A percentile compares a stretch with the other conserved stretches of the same genome.
phyloP scores from a whole-genome alignment of 768 basidiomycete species.

The Lactarius akahatsu region DNA sequence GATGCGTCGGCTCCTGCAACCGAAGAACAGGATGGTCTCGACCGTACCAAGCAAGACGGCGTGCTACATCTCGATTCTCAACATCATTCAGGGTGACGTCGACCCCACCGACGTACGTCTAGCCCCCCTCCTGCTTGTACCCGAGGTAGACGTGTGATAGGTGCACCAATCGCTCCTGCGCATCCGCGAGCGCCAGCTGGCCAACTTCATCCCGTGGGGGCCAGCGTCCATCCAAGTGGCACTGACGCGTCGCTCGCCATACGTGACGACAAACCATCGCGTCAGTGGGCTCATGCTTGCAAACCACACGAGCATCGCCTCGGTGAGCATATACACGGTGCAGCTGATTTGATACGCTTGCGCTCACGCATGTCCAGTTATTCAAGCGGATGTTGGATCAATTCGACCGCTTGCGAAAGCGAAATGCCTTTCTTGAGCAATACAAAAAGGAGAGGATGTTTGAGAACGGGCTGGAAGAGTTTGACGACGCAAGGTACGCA shows the following conservation, averaged over 20 bases:
- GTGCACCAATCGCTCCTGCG: conserved; percentile 96
- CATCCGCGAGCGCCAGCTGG: conserved; percentile 93
- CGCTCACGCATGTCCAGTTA: conserved; percentile 49
- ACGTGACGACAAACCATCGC: conserved; percentile 83
- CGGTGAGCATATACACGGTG: conserved; percentile 51
- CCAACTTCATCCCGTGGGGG: conserved; percentile 99
- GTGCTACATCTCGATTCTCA: conserved; percentile 96
- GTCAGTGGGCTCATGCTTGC: conserved; percentile 99
- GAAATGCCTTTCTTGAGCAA: conserved; percentile 94
- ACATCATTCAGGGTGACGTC: conserved; percentile 98
- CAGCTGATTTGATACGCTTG: not conserved
- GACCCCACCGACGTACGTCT: conserved; percentile 89
- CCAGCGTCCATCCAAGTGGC: conserved; percentile 98
- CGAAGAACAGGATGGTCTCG: conserved; percentile 98
- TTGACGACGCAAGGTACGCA: conserved; percentile 90
- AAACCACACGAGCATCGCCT: conserved; percentile 98
- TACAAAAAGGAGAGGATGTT: conserved; percentile 98
- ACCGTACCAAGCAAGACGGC: conserved; percentile 89
- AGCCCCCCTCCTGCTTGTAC: not conserved
- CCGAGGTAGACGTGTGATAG: conserved; percentile 41
- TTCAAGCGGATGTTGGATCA: conserved; percentile 97
- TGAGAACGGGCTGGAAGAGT: conserved; percentile 89
- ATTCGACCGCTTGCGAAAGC: conserved; percentile 81
- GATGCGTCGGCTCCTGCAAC: conserved; percentile 95
- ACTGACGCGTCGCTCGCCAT: conserved; percentile 86